phyloP scores from a whole-genome alignment of 2,329 filamentous ascomycete species.

The Aspergillus latus region DNA sequence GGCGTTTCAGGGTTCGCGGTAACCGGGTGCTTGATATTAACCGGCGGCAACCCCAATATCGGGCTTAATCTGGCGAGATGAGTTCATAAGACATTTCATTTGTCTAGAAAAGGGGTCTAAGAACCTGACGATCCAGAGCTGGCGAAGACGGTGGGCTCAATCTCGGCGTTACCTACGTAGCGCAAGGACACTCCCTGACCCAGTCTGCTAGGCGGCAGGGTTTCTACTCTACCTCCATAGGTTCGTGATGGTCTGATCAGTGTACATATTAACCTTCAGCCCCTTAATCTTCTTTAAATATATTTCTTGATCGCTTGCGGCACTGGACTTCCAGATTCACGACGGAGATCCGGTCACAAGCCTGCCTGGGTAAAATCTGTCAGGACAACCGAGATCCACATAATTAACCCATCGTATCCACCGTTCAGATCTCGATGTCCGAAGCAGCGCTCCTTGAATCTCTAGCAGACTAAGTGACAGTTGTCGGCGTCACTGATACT shows the following conservation, averaged over 20 bases:
- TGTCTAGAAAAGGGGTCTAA: background rate
- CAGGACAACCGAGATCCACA: too few relatives aligned
- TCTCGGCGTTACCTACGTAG: background rate
- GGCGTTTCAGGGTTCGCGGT: background rate
- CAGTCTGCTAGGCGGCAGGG: background rate
- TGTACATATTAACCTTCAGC: too few relatives aligned
- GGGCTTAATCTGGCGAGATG: background rate
- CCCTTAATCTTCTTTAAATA: too few relatives aligned
- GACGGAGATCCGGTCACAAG: background rate
- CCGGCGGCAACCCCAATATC: background rate
- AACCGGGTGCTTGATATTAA: constrained; percentile 2
- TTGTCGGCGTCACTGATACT: too few relatives aligned
- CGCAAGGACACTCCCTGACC: background rate
- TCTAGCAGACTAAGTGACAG: too few relatives aligned
- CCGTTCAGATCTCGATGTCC: too few relatives aligned
- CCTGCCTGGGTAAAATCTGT: too few relatives aligned
- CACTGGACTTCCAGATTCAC: too few relatives aligned
- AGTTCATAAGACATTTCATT: background rate
- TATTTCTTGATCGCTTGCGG: too few relatives aligned
- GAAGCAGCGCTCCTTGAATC: too few relatives aligned
- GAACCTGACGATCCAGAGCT: background rate
- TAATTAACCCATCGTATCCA: too few relatives aligned
- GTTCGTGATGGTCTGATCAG: too few relatives aligned
- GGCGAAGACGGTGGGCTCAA: background rate
- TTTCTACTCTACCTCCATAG: background rate